Evolutionary conservation across 2,329 filamentous ascomycete genomes (phyloP).

Genomic region (Alternaria rosae): DNA sequence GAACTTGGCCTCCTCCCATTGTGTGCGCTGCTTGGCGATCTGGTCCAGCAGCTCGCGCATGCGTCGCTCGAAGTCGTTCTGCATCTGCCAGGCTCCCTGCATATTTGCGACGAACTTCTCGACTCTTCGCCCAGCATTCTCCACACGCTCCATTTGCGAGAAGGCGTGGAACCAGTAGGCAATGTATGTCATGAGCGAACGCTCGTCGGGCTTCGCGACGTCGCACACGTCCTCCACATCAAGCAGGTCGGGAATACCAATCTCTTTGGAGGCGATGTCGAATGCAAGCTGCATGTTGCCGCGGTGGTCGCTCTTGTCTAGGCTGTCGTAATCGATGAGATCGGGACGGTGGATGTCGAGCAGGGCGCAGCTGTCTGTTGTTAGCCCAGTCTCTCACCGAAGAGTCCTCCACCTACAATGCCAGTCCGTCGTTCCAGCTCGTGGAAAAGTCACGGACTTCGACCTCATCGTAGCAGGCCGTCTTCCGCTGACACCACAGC

Average conservation of each 20-base stretch:
- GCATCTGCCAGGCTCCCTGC: conserved; percentile 99
- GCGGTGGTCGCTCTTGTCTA: conserved; percentile 92
- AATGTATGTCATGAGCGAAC: conserved; percentile 98
- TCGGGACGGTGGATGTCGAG: conserved; percentile 97
- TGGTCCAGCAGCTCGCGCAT: conserved; percentile 82
- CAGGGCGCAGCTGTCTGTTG: conserved; percentile 71
- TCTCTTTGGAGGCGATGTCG: conserved; percentile 93
- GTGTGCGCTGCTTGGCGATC: conserved; percentile 74
- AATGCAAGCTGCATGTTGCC: conserved; percentile 99
- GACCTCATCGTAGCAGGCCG: conserved; percentile 96
- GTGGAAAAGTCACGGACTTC: conserved; percentile 92
- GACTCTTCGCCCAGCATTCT: conserved; percentile 93
- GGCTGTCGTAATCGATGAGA: conserved; percentile 91
- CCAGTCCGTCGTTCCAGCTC: conserved; percentile 97
- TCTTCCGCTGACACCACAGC: conserved; percentile 98
- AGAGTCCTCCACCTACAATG: conserved; percentile 64
- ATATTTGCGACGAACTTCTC: conserved; percentile 99
- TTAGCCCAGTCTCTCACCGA: conserved; percentile 7
- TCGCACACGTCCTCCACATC: conserved; percentile 99
- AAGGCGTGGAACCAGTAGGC: conserved; percentile 99
- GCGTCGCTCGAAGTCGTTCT: conserved; percentile 90
- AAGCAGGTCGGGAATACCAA: conserved; percentile 92
- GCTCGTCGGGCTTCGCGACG: conserved; percentile 93
- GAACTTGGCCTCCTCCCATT: conserved; percentile 82
- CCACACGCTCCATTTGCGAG: conserved; percentile 97